Evolutionary conservation across 1,139 yeast species (phyloP), one percentile per base, ranked within the genome.

Genomic region (Zygosaccharomyces sapae): DNA sequence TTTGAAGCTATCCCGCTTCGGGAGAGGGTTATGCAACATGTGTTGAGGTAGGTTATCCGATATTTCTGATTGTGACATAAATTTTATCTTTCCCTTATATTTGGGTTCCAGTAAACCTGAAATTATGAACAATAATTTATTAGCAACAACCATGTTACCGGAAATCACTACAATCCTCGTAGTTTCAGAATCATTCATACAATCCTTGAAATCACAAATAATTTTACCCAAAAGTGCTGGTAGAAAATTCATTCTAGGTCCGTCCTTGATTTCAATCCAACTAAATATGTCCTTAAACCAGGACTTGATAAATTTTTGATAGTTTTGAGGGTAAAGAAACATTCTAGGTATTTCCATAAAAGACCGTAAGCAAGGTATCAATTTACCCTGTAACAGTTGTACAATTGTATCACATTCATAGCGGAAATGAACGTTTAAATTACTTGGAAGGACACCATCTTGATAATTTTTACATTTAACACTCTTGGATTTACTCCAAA

Each of bases 251-350:
- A 61, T 43, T 38, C 62, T 58, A 3, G 69, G 70, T 2, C 80
- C 82, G 56, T 80, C 86, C 57, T 80, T 80, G 49, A 77, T 74
- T 55, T 79, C 83, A 24, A 79, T 63, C 86, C 86, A 80, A 52
- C 77, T 79, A 47, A 77, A 68, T 2, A 78, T 71, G 54, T 79
- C 83, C 46, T 73, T 68, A 9, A 78, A 77, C 85, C 85, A 80
- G 45, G 74, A 73, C n/a, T 59, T 52, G 10, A 69, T 54, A 42
- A 65, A 62, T 6, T 58, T 54, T 8, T 54, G 52, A 19, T 54
- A 58, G 16, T 59, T 49, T 2, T 49, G 49, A 4, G 71, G 61
- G 9, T 69, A 70, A 10, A 68, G 46, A n/a, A 69, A 54, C 10
- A 70, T 43, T 41, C 73, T 55, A 31, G 73, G 73, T 2, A 66